A percentile compares a stretch with the other conserved stretches of the same genome.
phyloP scores from a whole-genome alignment of 495 filamentous ascomycete genomes.

The Annulohypoxylon stygium region DNA sequence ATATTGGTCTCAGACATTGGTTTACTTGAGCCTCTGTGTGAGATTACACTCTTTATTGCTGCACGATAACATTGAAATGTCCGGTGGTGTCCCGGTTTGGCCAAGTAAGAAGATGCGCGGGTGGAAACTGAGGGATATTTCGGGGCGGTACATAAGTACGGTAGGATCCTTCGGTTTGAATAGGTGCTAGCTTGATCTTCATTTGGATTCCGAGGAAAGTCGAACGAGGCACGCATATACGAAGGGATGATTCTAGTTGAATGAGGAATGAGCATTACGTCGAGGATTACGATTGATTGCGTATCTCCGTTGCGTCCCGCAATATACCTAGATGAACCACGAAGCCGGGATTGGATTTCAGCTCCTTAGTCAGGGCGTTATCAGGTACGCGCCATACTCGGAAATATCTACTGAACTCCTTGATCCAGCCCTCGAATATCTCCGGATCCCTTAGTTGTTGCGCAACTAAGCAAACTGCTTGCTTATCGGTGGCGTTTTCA shows the following conservation, averaged over 20 bases:
- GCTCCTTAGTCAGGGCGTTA: conserved; percentile 59
- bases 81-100: background rate
- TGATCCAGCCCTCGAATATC: conserved; percentile 87
- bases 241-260: background rate
- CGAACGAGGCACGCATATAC: conserved; percentile 10
- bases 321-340: conserved; percentile 75
- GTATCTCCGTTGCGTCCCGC: conserved; percentile 41
- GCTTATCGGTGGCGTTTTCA: conserved; percentile 16
- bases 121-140: background rate
- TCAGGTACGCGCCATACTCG: conserved; percentile 83
- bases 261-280: conserved; percentile 23
- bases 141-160: background rate
- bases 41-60: background rate
- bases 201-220: conserved; percentile 6
- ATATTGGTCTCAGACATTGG: conserved; percentile 10
- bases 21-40: conserved; percentile 1
- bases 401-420: conserved; percentile 73
- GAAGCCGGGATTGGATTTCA: conserved; percentile 73
- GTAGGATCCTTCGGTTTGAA: background rate
- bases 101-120: background rate
- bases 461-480: conserved; percentile 74
- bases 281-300: conserved; percentile 28
- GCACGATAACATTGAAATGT: background rate
- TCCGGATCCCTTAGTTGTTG: conserved; percentile 87
- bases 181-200: background rate